Conservation (phyloP, 352 stramenopile species). For the Pythium brachiatum region DNA sequence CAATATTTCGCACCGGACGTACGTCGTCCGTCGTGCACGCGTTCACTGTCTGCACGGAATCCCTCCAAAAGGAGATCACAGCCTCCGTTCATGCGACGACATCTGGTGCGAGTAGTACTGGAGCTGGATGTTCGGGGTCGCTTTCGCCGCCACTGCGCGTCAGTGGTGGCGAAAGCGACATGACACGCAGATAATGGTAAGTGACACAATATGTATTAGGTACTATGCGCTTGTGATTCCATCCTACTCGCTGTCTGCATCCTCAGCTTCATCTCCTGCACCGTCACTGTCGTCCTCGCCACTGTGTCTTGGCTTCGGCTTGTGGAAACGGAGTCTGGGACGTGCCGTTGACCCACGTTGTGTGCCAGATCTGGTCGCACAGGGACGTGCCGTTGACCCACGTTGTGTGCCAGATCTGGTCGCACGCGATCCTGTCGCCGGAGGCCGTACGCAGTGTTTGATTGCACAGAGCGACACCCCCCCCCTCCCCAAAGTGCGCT, state of each 20-base stretch:
- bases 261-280: not conserved
- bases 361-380: constrained; percentile 1
- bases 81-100: no score
- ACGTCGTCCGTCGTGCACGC: not conserved
- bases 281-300: not conserved
- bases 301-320: not conserved
- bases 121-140: no score
- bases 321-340: constrained; percentile 1
- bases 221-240: not conserved
- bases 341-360: not conserved
- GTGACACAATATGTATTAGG: no score
- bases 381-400: constrained; percentile 1
- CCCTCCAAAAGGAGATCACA: no score
- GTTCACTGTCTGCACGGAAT: no score
- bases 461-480: not conserved
- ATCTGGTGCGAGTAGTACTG: no score
- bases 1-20: not conserved
- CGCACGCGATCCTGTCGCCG: constrained; percentile 5
- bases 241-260: not conserved
- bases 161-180: no score
- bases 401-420: constrained; percentile 4
- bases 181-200: no score
- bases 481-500: not conserved
- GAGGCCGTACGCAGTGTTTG: not conserved
- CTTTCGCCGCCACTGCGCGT: no score